Percentiles rank a stretch among this genome's conserved stretches.
Evolutionary conservation across 1,139 yeast genomes (phyloP).

Genomic region (Pichia sp.): DNA sequence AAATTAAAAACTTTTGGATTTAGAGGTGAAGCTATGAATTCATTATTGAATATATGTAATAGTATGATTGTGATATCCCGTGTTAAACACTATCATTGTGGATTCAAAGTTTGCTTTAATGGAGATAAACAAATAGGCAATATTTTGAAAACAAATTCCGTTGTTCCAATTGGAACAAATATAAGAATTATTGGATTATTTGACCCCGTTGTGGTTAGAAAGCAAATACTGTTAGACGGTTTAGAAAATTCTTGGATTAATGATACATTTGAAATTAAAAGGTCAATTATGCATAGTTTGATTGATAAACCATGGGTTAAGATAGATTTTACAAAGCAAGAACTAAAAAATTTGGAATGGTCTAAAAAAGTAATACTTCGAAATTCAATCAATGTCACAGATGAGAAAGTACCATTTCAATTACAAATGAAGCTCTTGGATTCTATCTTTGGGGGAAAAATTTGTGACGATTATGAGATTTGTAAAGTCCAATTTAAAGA

Average conservation of each 20-base stretch:
- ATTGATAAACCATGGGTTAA: slow-evolving; percentile 29
- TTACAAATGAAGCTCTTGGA: slow-evolving; percentile 18
- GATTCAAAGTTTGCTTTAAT: slow-evolving; percentile 23
- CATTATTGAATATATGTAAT: slow-evolving; percentile 33
- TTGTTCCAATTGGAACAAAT: slow-evolving; percentile 41
- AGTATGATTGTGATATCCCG: slow-evolving; percentile 37
- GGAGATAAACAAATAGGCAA: slow-evolving; percentile 12
- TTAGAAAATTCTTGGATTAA: slow-evolving; percentile 24
- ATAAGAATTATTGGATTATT: slow-evolving; percentile 47
- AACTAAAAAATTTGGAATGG: slow-evolving; percentile 15
- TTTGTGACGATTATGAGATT: slow-evolving; percentile 18
- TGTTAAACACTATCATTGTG: slow-evolving; percentile 22
- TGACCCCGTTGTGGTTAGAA: slow-evolving; percentile 53
- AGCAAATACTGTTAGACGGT: slow-evolving; percentile 26
- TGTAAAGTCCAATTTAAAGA: slow-evolving; percentile 20
- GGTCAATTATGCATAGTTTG: slow-evolving; percentile 33
- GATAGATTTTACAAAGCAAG: slow-evolving; percentile 24
- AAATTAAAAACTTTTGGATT: slow-evolving; percentile 60
- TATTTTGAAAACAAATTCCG: slow-evolving; percentile 1
- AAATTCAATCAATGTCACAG: not conserved
- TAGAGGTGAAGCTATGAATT: slow-evolving; percentile 62
- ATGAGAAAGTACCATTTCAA: slow-evolving; percentile 6
- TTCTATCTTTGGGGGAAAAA: slow-evolving; percentile 21
- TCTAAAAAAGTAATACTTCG: not conserved
- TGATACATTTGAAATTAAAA: slow-evolving; percentile 33